These are phyloP conservation scores for Cicer yamashitae DNA, from an alignment of 306 rosid genomes.

Conservation along the genomic window DNA sequence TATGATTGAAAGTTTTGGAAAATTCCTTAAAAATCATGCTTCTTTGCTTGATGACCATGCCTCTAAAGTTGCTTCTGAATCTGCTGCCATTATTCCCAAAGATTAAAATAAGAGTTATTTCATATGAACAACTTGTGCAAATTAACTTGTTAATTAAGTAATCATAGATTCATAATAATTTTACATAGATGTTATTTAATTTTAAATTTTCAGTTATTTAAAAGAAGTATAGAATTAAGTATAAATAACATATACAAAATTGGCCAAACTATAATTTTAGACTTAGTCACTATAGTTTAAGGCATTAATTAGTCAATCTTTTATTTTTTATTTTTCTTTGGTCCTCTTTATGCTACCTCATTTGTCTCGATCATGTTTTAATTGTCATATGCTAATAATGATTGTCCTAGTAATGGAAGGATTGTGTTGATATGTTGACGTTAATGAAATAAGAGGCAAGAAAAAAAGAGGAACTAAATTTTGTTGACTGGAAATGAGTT, in stretches of 20 bases:
- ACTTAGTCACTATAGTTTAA: too few species aligned
- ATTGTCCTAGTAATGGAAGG: neutral
- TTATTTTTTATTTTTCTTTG: neutral
- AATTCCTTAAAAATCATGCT: neutral
- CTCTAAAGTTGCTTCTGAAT: neutral
- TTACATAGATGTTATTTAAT: too few species aligned
- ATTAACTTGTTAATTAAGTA: neutral
- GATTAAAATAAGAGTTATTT: neutral
- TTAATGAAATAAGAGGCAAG: neutral
- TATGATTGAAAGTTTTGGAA: neutral
- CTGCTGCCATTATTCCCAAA: neutral
- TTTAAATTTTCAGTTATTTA: neutral
- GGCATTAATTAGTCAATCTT: neutral
- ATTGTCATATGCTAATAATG: neutral
- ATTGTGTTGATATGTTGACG: neutral
- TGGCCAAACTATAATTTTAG: too few species aligned
- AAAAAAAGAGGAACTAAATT: neutral
- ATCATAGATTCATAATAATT: neutral
- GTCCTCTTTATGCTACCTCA: neutral
- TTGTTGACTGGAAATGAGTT: too few species aligned
- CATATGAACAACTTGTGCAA: neutral
- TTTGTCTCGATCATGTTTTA: too few species aligned
- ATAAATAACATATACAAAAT: neutral
- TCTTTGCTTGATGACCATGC: neutral
- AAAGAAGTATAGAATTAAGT: neutral